These are phyloP conservation scores for Penicillium paneum DNA, from an alignment of 2,329 filamentous ascomycete species.

Conservation along the genomic window DNA sequence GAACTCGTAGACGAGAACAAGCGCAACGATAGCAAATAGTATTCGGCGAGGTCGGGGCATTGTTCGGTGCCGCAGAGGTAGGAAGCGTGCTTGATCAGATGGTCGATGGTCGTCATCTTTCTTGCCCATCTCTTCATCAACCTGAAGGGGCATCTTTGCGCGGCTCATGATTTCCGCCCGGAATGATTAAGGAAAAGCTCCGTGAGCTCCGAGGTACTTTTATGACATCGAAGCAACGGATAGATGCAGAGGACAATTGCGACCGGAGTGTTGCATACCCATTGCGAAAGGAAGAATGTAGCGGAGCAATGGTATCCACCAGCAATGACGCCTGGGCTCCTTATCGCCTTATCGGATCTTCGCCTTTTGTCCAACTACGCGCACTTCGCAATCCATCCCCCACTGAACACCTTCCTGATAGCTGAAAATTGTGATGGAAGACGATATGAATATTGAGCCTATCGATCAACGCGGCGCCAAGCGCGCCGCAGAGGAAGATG, in stretches of 20 bases:
- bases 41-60: conserved; percentile 50
- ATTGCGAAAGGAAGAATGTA: neutral
- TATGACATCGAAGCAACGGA: neutral
- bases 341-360: conserved; percentile 24
- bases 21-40: conserved; percentile 45
- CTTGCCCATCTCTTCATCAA: conserved; percentile 63
- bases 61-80: conserved; percentile 35
- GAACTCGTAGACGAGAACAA: conserved; percentile 61
- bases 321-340: conserved; percentile 6
- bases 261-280: neutral
- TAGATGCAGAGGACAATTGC: neutral
- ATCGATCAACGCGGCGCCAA: conserved; percentile 45
- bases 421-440: conserved; percentile 28
- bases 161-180: conserved; percentile 34
- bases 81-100: conserved; percentile 25
- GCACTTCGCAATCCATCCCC: neutral
- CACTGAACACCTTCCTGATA: neutral
- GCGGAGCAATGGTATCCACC: conserved; percentile 1
- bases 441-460: conserved; percentile 46
- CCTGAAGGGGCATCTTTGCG: conserved; percentile 45
- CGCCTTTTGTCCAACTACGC: conserved; percentile 16
- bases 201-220: conserved; percentile 9
- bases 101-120: conserved; percentile 61
- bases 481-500: conserved; percentile 48
- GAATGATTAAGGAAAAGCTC: conserved; percentile 16